A percentile compares a stretch with the other conserved stretches of the same genome.
Conservation (phyloP, 257 asterid species). For the Salvia hispanica region DNA sequence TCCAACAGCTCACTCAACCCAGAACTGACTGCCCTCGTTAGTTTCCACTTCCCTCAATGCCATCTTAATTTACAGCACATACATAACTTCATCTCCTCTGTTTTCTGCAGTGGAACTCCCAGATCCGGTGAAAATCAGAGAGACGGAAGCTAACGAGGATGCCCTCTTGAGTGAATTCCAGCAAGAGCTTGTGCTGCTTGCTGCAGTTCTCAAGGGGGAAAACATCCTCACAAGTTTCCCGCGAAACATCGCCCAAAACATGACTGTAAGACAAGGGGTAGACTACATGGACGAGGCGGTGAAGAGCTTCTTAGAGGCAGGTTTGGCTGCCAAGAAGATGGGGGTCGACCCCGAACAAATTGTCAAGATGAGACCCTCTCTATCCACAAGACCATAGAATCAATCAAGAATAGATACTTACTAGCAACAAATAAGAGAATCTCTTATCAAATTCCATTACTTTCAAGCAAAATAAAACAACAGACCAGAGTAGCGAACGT, state of each 20-base stretch:
- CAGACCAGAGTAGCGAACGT: constrained; percentile 14
- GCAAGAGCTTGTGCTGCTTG: constrained; percentile 77
- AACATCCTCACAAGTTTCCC: constrained; percentile 51
- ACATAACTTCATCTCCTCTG: background rate
- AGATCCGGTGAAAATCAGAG: constrained; percentile 60
- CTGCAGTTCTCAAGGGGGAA: constrained; percentile 84
- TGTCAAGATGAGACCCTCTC: constrained; percentile 84
- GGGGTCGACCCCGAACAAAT: constrained; percentile 64
- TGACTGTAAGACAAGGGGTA: constrained; percentile 72
- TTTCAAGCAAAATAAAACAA: background rate
- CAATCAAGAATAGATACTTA: background rate
- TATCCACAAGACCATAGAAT: constrained; percentile 52
- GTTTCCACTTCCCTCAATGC: background rate
- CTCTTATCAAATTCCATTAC: background rate
- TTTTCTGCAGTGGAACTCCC: constrained; percentile 54
- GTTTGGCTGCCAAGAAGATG: constrained; percentile 56
- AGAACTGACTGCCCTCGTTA: constrained; percentile 90
- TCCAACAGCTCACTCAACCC: constrained; percentile 53
- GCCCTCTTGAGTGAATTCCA: constrained; percentile 77
- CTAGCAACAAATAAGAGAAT: background rate
- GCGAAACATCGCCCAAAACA: constrained; percentile 48
- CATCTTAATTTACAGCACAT: too few relatives aligned
- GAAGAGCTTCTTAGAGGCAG: constrained; percentile 69
- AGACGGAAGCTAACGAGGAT: constrained; percentile 66
- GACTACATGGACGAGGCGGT: constrained; percentile 66